Base-by-base conservation (phyloP, 106 monocot genomes). In the Acorus gramineus region DNA sequence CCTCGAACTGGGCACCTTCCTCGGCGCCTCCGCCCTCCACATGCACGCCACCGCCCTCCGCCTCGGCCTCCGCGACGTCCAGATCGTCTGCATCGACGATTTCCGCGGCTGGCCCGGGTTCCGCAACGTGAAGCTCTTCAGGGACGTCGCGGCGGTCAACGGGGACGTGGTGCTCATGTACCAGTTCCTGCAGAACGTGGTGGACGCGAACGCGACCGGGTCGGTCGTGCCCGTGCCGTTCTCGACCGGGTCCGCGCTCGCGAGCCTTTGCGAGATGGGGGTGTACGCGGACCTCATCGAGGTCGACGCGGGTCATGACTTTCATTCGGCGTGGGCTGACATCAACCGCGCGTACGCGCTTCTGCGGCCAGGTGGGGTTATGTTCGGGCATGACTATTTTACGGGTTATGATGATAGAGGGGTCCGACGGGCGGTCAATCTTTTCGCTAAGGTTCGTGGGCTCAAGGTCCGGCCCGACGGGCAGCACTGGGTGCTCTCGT, bases 301-400 rank as follows among this genome's bases (percentile, higher is more conserved):
- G 73, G 90, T 90, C 11, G 90, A 90, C 63, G 90, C 90, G 2
- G 86, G 90, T 3, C 90, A 90, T 57, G 83, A 90, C 64, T 90
- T 83, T 73, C 90, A 83, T 71, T 87, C 87, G 28, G 87, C 80
- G 4, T 87, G 83, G 83, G 64, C 77, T 5, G 87, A 87, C 65
- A 80, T 87, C 42, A 87, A 87, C 71, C 70, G 63, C 66, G 87
- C 80, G 3, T 87, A 69, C 45, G 80, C 87, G 7, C 65, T 87
- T 42, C 71, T 87, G 42, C 58, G 80, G 3, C 77, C 80, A 2
- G 87, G 87, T 48, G 87, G 87, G 4, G 83, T 87, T 11, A 49
- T 87, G 10, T 87, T 87, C 45, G 83, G 87, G 5, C 87, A 87
- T 54, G 83, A 87, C 56, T 87, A 87, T 69, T 62, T 60, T 66